Evolutionary conservation across 805 yeast genomes (phyloP).

Genomic region (Starmerella geochares): DNA sequence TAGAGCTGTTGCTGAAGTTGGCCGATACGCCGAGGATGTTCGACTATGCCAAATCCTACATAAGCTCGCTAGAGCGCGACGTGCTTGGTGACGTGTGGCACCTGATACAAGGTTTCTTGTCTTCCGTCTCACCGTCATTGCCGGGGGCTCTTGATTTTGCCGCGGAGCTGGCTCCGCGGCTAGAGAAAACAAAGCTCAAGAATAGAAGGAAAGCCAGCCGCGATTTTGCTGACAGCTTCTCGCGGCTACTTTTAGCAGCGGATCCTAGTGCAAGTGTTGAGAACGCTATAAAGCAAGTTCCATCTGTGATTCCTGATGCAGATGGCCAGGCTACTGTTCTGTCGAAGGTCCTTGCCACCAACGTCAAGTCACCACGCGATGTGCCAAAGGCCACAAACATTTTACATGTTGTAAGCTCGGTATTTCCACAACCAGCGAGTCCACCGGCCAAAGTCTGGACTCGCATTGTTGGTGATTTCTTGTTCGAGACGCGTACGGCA

Average conservation of each 20-base stretch:
- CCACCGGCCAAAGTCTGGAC: constrained; percentile 51
- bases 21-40: constrained; percentile 14
- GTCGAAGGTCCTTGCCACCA: constrained; percentile 38
- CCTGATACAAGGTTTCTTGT: constrained; percentile 47
- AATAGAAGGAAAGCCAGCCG: constrained; percentile 38
- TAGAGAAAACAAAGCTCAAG: constrained; percentile 11
- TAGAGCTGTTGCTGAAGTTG: constrained; percentile 18
- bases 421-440: constrained; percentile 14
- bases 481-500: constrained; percentile 42
- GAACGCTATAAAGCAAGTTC: constrained; percentile 36
- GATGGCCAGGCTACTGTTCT: constrained; percentile 50
- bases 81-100: constrained; percentile 71
- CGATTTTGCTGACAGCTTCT: constrained; percentile 44
- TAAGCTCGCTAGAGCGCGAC: constrained; percentile 59
- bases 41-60: constrained; percentile 49
- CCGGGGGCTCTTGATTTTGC: constrained; percentile 14
- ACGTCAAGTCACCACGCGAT: constrained; percentile 11
- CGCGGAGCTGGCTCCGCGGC: constrained; percentile 13
- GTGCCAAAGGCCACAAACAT: constrained; percentile 11
- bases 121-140: constrained; percentile 44
- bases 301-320: constrained; percentile 41
- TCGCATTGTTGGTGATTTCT: constrained; percentile 48
- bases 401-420: constrained; percentile 1
- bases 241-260: constrained; percentile 27
- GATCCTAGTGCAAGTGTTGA: constrained; percentile 25